phyloP scores from a whole-genome alignment of 2,329 filamentous ascomycete genomes.

The Geoglossum cookeanum region DNA sequence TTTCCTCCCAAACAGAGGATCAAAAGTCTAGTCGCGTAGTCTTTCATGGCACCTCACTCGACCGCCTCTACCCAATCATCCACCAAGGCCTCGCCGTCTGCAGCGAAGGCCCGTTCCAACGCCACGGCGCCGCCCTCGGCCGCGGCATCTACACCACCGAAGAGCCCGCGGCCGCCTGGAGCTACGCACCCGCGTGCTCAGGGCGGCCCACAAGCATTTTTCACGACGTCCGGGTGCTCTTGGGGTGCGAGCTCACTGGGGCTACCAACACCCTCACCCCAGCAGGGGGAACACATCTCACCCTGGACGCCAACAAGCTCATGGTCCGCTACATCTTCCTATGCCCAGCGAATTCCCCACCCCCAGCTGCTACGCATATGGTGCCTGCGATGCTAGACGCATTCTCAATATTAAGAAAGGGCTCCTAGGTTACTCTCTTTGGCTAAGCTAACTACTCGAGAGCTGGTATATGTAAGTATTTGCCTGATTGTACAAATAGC shows the following conservation, averaged over 20 bases:
- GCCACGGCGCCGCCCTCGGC: conserved; percentile 16
- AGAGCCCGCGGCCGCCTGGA: conserved; percentile 14
- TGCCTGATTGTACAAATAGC: no score
- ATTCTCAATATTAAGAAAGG: conserved; percentile 25
- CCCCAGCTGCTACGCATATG: conserved; percentile 11
- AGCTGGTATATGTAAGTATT: no score
- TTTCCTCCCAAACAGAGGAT: conserved; percentile 8
- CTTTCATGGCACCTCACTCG: conserved; percentile 18
- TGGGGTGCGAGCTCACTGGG: neutral
- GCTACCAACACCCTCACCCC: neutral
- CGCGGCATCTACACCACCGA: conserved; percentile 18
- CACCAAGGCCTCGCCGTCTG: conserved; percentile 14
- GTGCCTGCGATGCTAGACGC: conserved; percentile 38
- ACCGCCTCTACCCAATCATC: conserved; percentile 17
- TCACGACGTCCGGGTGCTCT: neutral
- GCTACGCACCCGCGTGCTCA: conserved; percentile 12
- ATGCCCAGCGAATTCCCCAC: conserved; percentile 7
- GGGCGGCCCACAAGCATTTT: conserved; percentile 7
- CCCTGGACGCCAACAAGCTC: conserved; percentile 14
- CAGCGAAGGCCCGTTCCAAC: conserved; percentile 16
- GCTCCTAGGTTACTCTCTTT: no score
- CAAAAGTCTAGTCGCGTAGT: conserved; percentile 12
- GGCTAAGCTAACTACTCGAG: no score
- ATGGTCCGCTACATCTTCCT: conserved; percentile 20
- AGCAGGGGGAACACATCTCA: conserved; percentile 13